Conservation (phyloP, 139 green algal genomes). For the Mesotaenium endlicherianum region DNA sequence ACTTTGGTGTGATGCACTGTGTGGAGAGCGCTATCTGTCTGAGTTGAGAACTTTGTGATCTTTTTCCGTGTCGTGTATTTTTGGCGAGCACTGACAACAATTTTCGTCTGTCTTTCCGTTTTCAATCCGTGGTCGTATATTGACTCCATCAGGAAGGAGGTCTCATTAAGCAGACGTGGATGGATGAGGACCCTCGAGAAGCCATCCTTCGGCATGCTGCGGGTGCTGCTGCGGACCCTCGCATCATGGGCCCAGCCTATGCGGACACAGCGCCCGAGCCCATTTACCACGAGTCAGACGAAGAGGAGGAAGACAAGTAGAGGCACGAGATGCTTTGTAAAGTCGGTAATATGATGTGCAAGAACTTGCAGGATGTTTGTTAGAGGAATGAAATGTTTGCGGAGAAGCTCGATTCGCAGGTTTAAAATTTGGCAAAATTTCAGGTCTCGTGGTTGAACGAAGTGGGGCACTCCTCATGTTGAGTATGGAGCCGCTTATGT, state of each 20-base stretch:
- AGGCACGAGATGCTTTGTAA: neutral
- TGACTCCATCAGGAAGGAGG: slow-evolving; percentile 34
- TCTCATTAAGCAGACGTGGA: slow-evolving; percentile 51
- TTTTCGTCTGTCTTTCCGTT: neutral
- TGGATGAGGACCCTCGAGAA: slow-evolving; percentile 52
- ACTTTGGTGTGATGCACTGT: neutral
- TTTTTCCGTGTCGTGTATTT: neutral
- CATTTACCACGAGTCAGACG: slow-evolving; percentile 49
- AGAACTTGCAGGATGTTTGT: neutral
- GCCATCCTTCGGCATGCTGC: slow-evolving; percentile 56
- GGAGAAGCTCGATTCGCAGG: neutral
- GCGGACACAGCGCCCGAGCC: slow-evolving; percentile 47
- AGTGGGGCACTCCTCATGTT: no score
- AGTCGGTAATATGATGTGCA: neutral
- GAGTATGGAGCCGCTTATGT: no score
- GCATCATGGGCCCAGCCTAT: slow-evolving; percentile 48
- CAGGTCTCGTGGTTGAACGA: neutral
- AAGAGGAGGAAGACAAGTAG: slow-evolving; percentile 45
- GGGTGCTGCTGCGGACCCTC: slow-evolving; percentile 41
- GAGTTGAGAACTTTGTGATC: neutral
- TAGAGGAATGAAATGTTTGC: neutral
- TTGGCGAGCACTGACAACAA: neutral
- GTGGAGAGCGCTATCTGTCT: neutral
- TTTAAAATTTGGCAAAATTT: neutral
- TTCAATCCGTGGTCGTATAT: neutral